phyloP scores from a whole-genome alignment of 2,329 filamentous ascomycete genomes.

The Fusarium sacchari region DNA sequence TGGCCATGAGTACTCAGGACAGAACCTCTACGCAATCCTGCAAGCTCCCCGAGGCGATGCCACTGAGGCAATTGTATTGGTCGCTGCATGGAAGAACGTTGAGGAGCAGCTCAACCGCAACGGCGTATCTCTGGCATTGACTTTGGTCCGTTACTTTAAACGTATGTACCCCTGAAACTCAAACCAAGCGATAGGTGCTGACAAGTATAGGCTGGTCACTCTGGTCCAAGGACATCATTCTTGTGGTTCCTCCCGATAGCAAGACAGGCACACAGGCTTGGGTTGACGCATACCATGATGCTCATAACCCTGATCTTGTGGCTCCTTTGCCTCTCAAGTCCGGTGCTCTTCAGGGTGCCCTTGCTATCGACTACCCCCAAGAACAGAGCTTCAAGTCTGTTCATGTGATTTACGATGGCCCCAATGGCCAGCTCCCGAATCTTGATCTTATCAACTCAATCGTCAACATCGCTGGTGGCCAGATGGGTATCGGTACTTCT shows the following conservation, averaged over 20 bases:
- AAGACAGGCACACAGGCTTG: conserved; percentile 92
- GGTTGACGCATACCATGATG: conserved; percentile 97
- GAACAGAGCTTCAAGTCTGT: conserved; percentile 86
- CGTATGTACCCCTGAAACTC: conserved; percentile 55
- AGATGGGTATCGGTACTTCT: conserved; percentile 88
- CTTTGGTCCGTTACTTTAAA: conserved; percentile 93
- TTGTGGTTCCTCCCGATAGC: conserved; percentile 89
- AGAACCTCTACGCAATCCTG: conserved; percentile 94
- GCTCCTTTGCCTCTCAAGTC: conserved; percentile 87
- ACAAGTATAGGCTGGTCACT: conserved; percentile 81
- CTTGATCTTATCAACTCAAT: conserved; percentile 96
- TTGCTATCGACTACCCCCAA: conserved; percentile 93
- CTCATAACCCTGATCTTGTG: conserved; percentile 76
- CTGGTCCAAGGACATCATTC: conserved; percentile 98
- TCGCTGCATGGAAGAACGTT: conserved; percentile 88
- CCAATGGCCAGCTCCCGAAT: conserved; percentile 95
- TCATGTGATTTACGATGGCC: conserved; percentile 92
- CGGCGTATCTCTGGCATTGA: conserved; percentile 86
- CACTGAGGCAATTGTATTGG: conserved; percentile 93
- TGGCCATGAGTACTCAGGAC: conserved; percentile 77
- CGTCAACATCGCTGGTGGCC: conserved; percentile 84
- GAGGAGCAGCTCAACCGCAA: conserved; percentile 83
- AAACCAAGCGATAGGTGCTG: conserved; percentile 14
- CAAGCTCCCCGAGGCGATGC: conserved; percentile 95
- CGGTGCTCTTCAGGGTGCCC: conserved; percentile 88